phyloP scores from a whole-genome alignment of 73 alveolate species.

The Symbiodinium pilosum region DNA sequence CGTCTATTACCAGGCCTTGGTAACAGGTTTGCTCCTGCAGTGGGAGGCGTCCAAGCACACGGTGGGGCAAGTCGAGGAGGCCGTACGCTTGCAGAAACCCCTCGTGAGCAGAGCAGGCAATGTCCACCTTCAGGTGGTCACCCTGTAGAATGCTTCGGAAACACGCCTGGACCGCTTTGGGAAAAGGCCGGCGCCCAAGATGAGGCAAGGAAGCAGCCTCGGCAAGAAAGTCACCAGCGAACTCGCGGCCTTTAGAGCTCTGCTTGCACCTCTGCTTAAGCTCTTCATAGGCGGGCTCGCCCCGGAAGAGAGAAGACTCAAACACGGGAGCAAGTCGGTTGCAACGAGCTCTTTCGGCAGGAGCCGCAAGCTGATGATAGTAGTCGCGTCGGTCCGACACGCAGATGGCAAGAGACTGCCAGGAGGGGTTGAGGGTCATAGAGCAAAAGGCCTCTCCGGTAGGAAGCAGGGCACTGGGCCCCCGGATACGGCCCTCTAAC shows the following conservation, averaged over 20 bases:
- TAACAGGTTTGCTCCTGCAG: background rate
- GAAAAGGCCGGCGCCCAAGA: background rate
- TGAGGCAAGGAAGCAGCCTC: too few relatives aligned
- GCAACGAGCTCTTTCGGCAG: background rate
- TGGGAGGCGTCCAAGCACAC: background rate
- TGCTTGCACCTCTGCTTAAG: too few relatives aligned
- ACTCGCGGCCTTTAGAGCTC: too few relatives aligned
- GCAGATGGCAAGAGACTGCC: background rate
- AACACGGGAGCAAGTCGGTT: background rate
- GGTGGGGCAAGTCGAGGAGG: background rate
- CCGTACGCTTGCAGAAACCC: background rate
- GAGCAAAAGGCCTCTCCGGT: background rate
- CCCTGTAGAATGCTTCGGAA: background rate
- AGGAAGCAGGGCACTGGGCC: background rate
- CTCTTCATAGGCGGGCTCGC: too few relatives aligned
- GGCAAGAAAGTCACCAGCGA: too few relatives aligned
- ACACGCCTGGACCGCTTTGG: background rate
- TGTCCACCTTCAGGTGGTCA: background rate
- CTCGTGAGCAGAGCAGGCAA: background rate
- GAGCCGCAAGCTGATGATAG: background rate
- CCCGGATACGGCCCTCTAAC: background rate
- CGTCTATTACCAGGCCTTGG: background rate
- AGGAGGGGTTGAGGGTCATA: background rate
- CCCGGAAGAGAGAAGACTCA: background rate
- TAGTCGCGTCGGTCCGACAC: background rate